phyloP scores from a whole-genome alignment of 108 stramenopile species.

The Mediolabrus comicus region DNA sequence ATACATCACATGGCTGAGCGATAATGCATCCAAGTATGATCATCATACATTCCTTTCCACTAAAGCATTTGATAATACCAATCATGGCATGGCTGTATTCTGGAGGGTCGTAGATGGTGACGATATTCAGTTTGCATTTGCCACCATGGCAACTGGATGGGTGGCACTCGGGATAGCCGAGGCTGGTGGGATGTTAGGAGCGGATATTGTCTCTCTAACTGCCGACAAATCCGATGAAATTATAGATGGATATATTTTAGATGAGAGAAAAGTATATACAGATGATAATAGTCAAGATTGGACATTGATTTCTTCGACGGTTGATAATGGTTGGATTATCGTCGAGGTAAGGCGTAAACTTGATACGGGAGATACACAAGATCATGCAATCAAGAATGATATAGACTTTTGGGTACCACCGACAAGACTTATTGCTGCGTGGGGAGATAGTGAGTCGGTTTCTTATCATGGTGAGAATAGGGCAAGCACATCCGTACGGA shows the following conservation, averaged over 20 bases:
- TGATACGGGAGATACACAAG: slow-evolving; percentile 54
- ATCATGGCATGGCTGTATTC: slow-evolving; percentile 15
- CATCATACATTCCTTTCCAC: not conserved
- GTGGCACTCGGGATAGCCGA: slow-evolving; percentile 29
- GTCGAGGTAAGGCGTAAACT: slow-evolving; percentile 53
- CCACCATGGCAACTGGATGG: slow-evolving; percentile 23
- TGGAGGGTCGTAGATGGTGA: slow-evolving; percentile 18
- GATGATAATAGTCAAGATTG: slow-evolving; percentile 56
- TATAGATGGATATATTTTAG: slow-evolving; percentile 49
- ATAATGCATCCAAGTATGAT: not conserved
- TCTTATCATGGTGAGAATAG: slow-evolving; percentile 46
- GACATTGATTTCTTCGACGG: slow-evolving; percentile 20
- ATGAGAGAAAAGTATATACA: slow-evolving; percentile 7
- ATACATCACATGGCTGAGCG: not conserved
- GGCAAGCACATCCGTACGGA: slow-evolving; percentile 43
- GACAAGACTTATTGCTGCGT: slow-evolving; percentile 57
- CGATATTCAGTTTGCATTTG: slow-evolving; percentile 16
- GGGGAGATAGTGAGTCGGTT: slow-evolving; percentile 46
- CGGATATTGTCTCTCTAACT: slow-evolving; percentile 17
- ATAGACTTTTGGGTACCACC: slow-evolving; percentile 12
- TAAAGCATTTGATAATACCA: not conserved
- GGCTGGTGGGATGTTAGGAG: slow-evolving; percentile 31
- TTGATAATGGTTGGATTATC: slow-evolving; percentile 47
- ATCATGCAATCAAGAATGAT: slow-evolving; percentile 42
- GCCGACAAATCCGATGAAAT: slow-evolving; percentile 21